Evolutionary conservation across 2,329 filamentous ascomycete genomes (phyloP).

Genomic region (Colletotrichum chrysophilum): DNA sequence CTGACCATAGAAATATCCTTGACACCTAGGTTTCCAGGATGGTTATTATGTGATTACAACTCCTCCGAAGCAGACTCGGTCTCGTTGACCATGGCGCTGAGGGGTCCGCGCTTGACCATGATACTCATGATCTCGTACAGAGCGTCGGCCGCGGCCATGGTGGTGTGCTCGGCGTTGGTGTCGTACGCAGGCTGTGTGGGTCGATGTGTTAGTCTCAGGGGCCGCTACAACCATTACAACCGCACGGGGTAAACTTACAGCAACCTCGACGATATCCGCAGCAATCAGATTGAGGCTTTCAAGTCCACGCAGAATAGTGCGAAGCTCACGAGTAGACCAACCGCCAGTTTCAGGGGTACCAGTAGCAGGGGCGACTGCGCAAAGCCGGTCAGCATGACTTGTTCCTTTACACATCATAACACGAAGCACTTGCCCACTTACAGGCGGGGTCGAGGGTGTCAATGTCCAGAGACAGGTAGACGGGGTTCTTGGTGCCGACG

Average conservation of each 20-base stretch:
- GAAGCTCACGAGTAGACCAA: slow-evolving; percentile 75
- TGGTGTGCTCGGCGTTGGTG: slow-evolving; percentile 74
- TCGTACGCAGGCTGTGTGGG: slow-evolving; percentile 64
- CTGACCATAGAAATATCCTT: no score
- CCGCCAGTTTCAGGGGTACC: slow-evolving; percentile 80
- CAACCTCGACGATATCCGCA: slow-evolving; percentile 77
- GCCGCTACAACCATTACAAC: neutral
- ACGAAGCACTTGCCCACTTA: neutral
- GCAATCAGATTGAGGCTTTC: slow-evolving; percentile 73
- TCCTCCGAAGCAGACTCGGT: slow-evolving; percentile 12
- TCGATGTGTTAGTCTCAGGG: neutral
- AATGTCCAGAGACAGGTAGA: slow-evolving; percentile 86
- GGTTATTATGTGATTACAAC: neutral
- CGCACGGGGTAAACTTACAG: slow-evolving; percentile 41
- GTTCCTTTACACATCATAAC: neutral
- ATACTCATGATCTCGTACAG: slow-evolving; percentile 82
- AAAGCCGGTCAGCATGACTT: slow-evolving; percentile 3
- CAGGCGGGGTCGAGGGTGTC: slow-evolving; percentile 85
- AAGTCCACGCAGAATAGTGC: slow-evolving; percentile 73
- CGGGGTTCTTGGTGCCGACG: slow-evolving; percentile 75
- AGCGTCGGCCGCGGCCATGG: slow-evolving; percentile 74
- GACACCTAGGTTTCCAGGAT: neutral
- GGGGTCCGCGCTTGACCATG: slow-evolving; percentile 80
- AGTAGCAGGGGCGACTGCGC: slow-evolving; percentile 70
- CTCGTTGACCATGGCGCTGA: slow-evolving; percentile 45